Base-by-base conservation (phyloP, 805 yeast genomes). In the Schizosaccharomyces japonicus region DNA sequence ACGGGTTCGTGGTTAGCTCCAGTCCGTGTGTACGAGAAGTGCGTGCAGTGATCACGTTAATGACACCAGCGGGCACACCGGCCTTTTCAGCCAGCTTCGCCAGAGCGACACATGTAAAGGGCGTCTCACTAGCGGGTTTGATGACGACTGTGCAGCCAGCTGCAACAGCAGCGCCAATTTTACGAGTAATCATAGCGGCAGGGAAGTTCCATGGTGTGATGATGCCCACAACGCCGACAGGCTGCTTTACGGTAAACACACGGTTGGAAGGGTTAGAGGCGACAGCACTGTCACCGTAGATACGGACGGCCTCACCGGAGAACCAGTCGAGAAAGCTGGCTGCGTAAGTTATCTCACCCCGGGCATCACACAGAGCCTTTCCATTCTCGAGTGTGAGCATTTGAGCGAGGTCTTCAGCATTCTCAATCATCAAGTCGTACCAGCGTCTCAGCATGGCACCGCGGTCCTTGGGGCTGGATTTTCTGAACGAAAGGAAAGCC, bases 321-420 rank as follows among this genome's bases (percentile, higher is more conserved):
- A 75, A 85, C 95, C 95, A 85, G 57, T 82, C 84, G 59, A 81
- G 79, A 61, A 79, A 84, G 5, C 80, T 71, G 1, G 82, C 78
- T 7, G 79, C 76, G 54, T 76, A 75, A 46, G 54, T 50, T 27
- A 79, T 68, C 58, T 80, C 90, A 4, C 84, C 85, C 46, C 63
- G 57, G n/a, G 87, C 76, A 57, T 80, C 90, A 1, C 73, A 68
- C 11, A 68, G 60, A 1, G 85, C 71, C 60, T 80, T 80, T 31
- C 92, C 92, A 57, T 80, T 80, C 57, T 80, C 92, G 51, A 72
- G 60, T 13, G 80, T 73, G 48, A 75, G 65, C 45, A 80, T 58
- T 49, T 60, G 67, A 30, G 83, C 85, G 51, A 80, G 67, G 56
- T 79, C 90, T 4, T 71, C 73, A 26, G 65, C 63, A 58, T 80